Base-by-base conservation (phyloP, 768 basidiomycete species). In the Boletus tomentosulus region DNA sequence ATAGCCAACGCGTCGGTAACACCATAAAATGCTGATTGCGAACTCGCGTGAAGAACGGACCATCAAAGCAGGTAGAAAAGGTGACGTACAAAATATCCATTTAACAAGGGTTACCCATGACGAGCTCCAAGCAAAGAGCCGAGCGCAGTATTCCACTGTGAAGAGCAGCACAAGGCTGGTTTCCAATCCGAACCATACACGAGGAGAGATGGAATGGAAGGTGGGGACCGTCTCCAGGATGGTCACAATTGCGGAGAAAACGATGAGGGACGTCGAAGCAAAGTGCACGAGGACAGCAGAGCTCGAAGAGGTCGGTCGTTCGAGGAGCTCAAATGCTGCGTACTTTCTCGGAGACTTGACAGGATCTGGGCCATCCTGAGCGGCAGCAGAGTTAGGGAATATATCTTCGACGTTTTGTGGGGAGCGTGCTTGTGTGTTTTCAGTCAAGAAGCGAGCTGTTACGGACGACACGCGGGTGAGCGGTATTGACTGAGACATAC, bases 121-220 rank as follows among this genome's bases (percentile, higher is more conserved):
- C 54, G 69, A 78, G 62, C 83, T 92, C 86, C 81, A 89, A n/a
- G 89, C 90, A 1, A 89, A 52, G 63, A 81, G 81, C 34, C 89
- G 74, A 12, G 81, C 81, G 27, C 86, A 66, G 65, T 90, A 95
- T 70, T 97, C 93, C 53, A 92, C 76, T 0, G 93, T 94, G 68
- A 95, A 96, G 3, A 94, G 67, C 46, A 85, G 82, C 25, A 95
- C 92, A 10, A 95, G 70, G 48, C 79, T 84, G 16, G 92, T 92
- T 72, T 95, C 93, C 22, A 92, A 66, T 1, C 93, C 93, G 57
- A 96, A 96, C 83, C 93, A 92, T 7, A 87, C 74, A 35, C 83
- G 75, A 13, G 79, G 82, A 3, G 84, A 80, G 3, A 85, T 82
- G 10, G 79, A 78, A 64, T 88, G 88, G 58, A 91, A 84, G 1